Base-by-base conservation (phyloP, 179 eudicot species). In the Camellia oleifera region DNA sequence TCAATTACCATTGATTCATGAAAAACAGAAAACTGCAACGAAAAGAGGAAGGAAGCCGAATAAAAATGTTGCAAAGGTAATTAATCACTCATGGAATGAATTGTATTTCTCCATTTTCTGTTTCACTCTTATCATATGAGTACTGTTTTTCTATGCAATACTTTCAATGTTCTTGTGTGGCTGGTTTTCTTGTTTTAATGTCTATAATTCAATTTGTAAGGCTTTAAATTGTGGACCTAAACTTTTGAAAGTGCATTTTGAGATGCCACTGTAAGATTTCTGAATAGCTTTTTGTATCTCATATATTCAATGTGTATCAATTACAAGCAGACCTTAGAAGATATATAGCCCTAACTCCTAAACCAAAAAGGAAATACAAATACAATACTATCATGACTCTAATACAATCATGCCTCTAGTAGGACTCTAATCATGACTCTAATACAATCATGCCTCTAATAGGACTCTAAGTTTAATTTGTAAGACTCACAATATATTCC, bases 1-100 rank as follows among this genome's bases (percentile, higher is more conserved):
- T 48, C 67, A 17, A 76, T 53, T 40, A 20, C 44, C 13, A 45
- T 12, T 66, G 57, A 58, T 66, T 67, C 9, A 53, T 80, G 56
- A 18, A 40, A 58, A 58, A 15, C 82, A 80, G 82, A 58, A 57
- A 56, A 44, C 72, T 23, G 40, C 57, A 74, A 74, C 10, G 53
- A 80, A 60, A 45, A 80, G 80, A 40, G 74, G 82, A 54, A 80
- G 18, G 50, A 67, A 42, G 64, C 58, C 66, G 78, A 65, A 50
- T 42, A 54, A 67, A 23, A 15, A 68, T n/a, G 14, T 20, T 44
- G 48, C 65, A 23, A 26, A 74, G 78, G 82, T 80, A 79, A 40
- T 17, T 3, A 57, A 40, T 32, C 5, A 15, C 26, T 60, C n/a
- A 40, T 5, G 11, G 23, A 18, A 75, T 42, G 57, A 20, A 32